Conservation (phyloP, 2,329 filamentous ascomycete species). For the Cryphonectria naterciae region DNA sequence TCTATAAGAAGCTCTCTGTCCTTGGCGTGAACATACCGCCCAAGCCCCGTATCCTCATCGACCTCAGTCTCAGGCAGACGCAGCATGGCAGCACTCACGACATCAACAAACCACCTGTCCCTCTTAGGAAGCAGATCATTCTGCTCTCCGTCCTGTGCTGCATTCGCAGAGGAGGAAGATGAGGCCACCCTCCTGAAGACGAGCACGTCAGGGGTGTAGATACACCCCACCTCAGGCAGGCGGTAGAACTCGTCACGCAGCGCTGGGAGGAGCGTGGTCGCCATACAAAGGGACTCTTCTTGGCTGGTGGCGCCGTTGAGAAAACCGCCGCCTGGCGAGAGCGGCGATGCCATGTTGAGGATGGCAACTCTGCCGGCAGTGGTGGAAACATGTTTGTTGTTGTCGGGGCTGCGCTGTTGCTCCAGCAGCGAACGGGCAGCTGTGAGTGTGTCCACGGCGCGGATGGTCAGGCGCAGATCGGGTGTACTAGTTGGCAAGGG, state of each 20-base stretch:
- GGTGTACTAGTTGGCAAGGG: not conserved
- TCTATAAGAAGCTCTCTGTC: constrained; percentile 54
- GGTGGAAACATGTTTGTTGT: not conserved
- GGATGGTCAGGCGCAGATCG: constrained; percentile 8
- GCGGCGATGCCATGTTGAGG: constrained; percentile 47
- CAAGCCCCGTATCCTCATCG: constrained; percentile 39
- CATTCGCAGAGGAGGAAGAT: constrained; percentile 34
- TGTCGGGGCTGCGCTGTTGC: not conserved
- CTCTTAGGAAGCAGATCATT: constrained; percentile 40
- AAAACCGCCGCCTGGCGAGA: constrained; percentile 64
- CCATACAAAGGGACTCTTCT: constrained; percentile 65
- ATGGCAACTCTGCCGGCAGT: constrained; percentile 8
- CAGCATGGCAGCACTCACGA: constrained; percentile 61
- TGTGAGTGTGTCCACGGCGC: constrained; percentile 20
- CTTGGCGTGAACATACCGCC: constrained; percentile 46
- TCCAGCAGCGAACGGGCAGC: constrained; percentile 10
- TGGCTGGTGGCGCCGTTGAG: constrained; percentile 62
- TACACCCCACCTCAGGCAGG: constrained; percentile 58
- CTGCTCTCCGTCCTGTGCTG: not conserved
- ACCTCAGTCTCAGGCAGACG: constrained; percentile 57
- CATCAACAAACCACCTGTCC: constrained; percentile 63
- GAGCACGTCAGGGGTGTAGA: constrained; percentile 62
- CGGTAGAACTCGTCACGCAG: constrained; percentile 63
- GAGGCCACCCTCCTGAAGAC: constrained; percentile 51
- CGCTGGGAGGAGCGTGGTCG: constrained; percentile 62